A percentile compares a stretch with the other conserved stretches of the same genome.
phyloP scores from a whole-genome alignment of 345 rosid species.

The Pistacia vera region DNA sequence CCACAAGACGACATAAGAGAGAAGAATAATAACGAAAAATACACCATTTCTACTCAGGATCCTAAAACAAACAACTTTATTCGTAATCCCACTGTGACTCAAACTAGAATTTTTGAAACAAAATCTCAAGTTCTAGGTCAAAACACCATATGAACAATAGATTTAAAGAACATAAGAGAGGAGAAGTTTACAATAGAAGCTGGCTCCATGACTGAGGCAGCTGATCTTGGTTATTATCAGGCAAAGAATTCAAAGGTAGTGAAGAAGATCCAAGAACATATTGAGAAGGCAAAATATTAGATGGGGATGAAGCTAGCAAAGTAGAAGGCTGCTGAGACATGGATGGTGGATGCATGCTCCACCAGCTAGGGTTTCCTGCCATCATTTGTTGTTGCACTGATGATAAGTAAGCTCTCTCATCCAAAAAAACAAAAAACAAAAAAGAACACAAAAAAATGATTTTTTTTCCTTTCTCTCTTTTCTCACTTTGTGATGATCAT shows the following conservation, averaged over 20 bases:
- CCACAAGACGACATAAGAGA: too few relatives aligned
- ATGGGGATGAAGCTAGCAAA: constrained; percentile 32
- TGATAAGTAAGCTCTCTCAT: constrained; percentile 9
- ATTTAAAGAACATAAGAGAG: constrained; percentile 3
- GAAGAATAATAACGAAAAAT: too few relatives aligned
- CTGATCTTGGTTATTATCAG: constrained; percentile 35
- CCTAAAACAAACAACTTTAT: too few relatives aligned
- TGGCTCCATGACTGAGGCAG: constrained; percentile 69
- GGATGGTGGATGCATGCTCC: constrained; percentile 61
- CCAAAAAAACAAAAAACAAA: constrained; percentile 10
- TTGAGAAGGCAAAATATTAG: constrained; percentile 36
- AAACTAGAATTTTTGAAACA: too few relatives aligned
- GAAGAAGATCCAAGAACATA: constrained; percentile 49
- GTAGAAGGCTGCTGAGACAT: constrained; percentile 35
- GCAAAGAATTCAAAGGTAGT: constrained; percentile 36
- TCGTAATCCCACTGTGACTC: too few relatives aligned
- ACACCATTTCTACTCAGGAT: too few relatives aligned
- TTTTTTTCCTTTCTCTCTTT: constrained; percentile 10
- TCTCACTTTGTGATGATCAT: constrained; percentile 30
- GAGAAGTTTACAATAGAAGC: constrained; percentile 44
- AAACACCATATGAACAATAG: background rate
- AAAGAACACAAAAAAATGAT: constrained; percentile 6
- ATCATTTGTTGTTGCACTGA: constrained; percentile 46
- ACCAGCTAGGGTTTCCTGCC: constrained; percentile 78
- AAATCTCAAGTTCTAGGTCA: constrained; percentile 2